Evolutionary conservation across 1,139 yeast species (phyloP).

Genomic region (Saccharomyces hybrid): DNA sequence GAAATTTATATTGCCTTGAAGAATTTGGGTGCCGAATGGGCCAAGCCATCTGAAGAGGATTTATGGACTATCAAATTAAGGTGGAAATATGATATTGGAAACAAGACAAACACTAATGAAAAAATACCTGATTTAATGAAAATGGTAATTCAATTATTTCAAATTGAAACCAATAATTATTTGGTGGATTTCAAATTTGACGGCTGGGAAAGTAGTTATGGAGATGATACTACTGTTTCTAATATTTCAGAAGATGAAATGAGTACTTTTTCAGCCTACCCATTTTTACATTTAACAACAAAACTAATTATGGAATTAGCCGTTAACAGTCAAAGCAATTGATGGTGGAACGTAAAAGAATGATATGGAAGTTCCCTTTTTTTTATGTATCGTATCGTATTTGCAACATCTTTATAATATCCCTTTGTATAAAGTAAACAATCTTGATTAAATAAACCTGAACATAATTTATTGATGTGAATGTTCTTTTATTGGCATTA

Average conservation of each 20-base stretch:
- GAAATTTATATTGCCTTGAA: slow-evolving; percentile 92
- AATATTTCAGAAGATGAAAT: slow-evolving; percentile 51
- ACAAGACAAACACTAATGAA: slow-evolving; percentile 7
- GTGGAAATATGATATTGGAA: slow-evolving; percentile 26
- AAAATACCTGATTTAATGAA: slow-evolving; percentile 74
- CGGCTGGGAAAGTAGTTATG: slow-evolving; percentile 69
- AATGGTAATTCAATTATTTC: slow-evolving; percentile 94
- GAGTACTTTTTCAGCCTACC: slow-evolving; percentile 85
- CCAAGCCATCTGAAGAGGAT: slow-evolving; percentile 85
- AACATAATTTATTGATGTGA: neutral
- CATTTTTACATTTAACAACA: slow-evolving; percentile 88
- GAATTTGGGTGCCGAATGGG: slow-evolving; percentile 96
- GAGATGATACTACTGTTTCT: slow-evolving; percentile 30
- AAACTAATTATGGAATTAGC: slow-evolving; percentile 93
- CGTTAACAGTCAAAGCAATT: slow-evolving; percentile 53
- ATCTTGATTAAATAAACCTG: neutral
- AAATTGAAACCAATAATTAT: slow-evolving; percentile 90
- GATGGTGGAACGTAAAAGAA: neutral
- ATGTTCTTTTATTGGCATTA: neutral
- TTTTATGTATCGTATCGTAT: neutral
- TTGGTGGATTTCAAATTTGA: slow-evolving; percentile 95
- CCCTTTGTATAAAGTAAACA: neutral
- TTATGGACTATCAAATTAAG: slow-evolving; percentile 96
- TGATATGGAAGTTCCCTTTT: neutral
- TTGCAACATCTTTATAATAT: neutral